Evolutionary conservation across 1,284 basidiomycete species (phyloP).

Genomic region (Ganoderma lucidum): DNA sequence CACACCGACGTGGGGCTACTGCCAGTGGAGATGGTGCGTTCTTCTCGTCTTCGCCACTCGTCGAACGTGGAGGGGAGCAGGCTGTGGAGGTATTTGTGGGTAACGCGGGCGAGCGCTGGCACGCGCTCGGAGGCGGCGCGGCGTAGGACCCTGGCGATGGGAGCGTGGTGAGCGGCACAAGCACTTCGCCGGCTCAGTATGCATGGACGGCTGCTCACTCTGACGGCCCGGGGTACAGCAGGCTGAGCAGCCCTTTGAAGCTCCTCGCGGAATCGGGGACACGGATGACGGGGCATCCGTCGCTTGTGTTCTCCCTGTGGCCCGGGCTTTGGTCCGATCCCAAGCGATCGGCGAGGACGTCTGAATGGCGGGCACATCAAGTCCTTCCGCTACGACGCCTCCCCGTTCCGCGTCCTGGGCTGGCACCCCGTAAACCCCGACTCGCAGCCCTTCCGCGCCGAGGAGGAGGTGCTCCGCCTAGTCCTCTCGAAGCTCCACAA

Average conservation of each 20-base stretch:
- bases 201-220: neutral
- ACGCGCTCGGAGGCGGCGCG: neutral
- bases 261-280: neutral
- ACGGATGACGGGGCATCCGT: neutral
- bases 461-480: neutral
- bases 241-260: neutral
- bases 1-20: no score
- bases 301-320: neutral
- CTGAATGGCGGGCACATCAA: conserved; percentile 5
- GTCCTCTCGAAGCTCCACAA: neutral
- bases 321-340: neutral
- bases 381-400: neutral
- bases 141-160: neutral
- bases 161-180: neutral
- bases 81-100: neutral
- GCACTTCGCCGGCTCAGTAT: no score
- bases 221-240: conserved; percentile 3
- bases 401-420: neutral
- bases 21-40: neutral
- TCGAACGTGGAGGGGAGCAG: conserved; percentile 9
- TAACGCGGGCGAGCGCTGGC: neutral
- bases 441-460: neutral
- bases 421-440: neutral
- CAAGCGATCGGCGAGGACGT: neutral
- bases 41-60: neutral